Conservation (phyloP, 805 yeast species). For the Candida sphagnicola region DNA sequence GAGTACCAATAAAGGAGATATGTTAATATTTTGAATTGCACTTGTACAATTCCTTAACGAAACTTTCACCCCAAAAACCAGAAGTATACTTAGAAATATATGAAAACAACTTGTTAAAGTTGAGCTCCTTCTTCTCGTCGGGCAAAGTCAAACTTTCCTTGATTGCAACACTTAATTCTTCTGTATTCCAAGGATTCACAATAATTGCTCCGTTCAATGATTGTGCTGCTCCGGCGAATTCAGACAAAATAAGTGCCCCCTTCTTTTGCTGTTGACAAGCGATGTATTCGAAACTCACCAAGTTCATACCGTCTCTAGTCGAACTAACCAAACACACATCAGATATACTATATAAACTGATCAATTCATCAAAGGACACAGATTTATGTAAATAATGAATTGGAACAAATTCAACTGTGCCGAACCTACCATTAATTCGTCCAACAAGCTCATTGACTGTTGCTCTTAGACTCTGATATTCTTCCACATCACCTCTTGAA, state of each 20-base stretch:
- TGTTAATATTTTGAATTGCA: slow-evolving; percentile 6
- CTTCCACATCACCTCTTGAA: slow-evolving; percentile 96
- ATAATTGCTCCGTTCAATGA: slow-evolving; percentile 89
- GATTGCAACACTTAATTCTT: slow-evolving; percentile 83
- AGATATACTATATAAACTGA: slow-evolving; percentile 76
- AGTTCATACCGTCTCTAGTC: slow-evolving; percentile 98
- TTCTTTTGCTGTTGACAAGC: slow-evolving; percentile 87
- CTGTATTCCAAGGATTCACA: slow-evolving; percentile 98
- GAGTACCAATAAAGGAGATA: no score
- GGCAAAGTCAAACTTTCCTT: slow-evolving; percentile 84
- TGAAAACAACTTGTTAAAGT: slow-evolving; percentile 78
- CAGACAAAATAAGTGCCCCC: slow-evolving; percentile 85
- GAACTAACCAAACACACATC: slow-evolving; percentile 92
- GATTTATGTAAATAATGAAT: slow-evolving; percentile 95
- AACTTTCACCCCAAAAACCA: slow-evolving; percentile 95
- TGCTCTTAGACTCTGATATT: slow-evolving; percentile 88
- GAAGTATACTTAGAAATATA: slow-evolving; percentile 93
- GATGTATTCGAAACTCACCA: slow-evolving; percentile 93
- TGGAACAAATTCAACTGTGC: slow-evolving; percentile 96
- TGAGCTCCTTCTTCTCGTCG: slow-evolving; percentile 70
- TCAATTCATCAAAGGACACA: slow-evolving; percentile 85
- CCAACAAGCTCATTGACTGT: slow-evolving; percentile 96
- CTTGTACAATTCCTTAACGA: slow-evolving; percentile 77
- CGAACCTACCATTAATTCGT: slow-evolving; percentile 91
- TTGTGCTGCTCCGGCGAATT: slow-evolving; percentile 99